Evolutionary conservation across 495 filamentous ascomycete species (phyloP).

Genomic region (Penicillium fimorum): DNA sequence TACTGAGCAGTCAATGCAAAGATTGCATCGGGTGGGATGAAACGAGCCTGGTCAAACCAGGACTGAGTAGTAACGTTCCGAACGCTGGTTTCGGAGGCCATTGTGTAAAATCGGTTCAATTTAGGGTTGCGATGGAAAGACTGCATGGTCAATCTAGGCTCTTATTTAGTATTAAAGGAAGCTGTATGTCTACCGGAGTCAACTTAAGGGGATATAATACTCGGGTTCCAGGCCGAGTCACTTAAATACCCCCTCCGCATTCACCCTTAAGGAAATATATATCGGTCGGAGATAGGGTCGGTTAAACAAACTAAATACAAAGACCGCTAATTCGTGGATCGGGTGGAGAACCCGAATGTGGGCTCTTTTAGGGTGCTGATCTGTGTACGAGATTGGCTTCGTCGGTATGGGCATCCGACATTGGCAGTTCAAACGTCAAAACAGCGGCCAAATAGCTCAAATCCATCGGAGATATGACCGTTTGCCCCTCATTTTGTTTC

Average conservation of each 20-base stretch:
- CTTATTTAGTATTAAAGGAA: background rate
- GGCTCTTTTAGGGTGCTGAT: background rate
- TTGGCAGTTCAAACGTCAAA: background rate
- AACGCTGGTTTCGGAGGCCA: slow-evolving; percentile 1
- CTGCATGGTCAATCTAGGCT: background rate
- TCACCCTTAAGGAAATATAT: background rate
- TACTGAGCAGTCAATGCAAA: slow-evolving; percentile 38
- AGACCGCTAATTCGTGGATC: background rate
- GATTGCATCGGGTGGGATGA: slow-evolving; percentile 38
- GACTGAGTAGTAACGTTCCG: background rate
- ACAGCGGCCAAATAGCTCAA: background rate
- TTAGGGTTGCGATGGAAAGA: background rate
- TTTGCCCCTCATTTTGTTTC: slow-evolving; percentile 6
- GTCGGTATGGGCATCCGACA: slow-evolving; percentile 9
- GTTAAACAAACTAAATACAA: background rate
- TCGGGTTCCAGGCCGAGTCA: slow-evolving; percentile 4
- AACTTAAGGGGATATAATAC: background rate
- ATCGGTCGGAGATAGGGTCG: background rate
- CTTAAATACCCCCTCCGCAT: background rate
- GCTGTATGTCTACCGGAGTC: background rate
- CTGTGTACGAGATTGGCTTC: background rate
- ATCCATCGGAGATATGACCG: background rate
- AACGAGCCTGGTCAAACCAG: slow-evolving; percentile 23
- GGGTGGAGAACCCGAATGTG: slow-evolving; percentile 3
- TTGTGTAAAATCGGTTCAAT: background rate